These are phyloP conservation scores for Rhizopogon hawkerae DNA, from an alignment of 1,284 basidiomycete species.

Conservation along the genomic window DNA sequence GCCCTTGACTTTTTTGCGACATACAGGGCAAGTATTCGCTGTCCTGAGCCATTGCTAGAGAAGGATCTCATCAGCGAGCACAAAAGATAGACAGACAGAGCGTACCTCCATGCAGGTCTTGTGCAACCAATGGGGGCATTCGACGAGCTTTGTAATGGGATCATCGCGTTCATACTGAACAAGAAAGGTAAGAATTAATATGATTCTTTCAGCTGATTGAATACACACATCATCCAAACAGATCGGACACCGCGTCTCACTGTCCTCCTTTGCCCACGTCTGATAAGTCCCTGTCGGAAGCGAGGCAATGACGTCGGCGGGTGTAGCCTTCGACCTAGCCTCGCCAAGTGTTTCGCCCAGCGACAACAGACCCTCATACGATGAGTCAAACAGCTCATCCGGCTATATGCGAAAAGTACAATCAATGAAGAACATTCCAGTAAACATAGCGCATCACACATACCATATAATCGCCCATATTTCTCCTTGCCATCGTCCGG, in stretches of 20 bases:
- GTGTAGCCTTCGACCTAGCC: slow-evolving; percentile 51
- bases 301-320: slow-evolving; percentile 46
- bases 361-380: slow-evolving; percentile 59
- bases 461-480: slow-evolving; percentile 57
- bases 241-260: slow-evolving; percentile 67
- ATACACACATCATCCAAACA: slow-evolving; percentile 67
- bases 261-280: slow-evolving; percentile 56
- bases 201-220: not conserved
- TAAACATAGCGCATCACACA: slow-evolving; percentile 13
- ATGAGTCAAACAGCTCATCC: slow-evolving; percentile 63
- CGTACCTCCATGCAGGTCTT: slow-evolving; percentile 62
- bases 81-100: slow-evolving; percentile 3
- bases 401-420: slow-evolving; percentile 33
- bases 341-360: slow-evolving; percentile 55
- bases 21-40: slow-evolving; percentile 61
- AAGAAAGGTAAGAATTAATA: slow-evolving; percentile 7
- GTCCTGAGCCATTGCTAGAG: slow-evolving; percentile 57
- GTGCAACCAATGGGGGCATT: slow-evolving; percentile 71
- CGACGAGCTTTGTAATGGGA: slow-evolving; percentile 50
- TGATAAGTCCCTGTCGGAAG: slow-evolving; percentile 54
- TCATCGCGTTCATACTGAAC: slow-evolving; percentile 53
- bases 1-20: slow-evolving; percentile 42
- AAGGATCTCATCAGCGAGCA: not conserved
- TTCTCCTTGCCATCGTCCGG: slow-evolving; percentile 18
- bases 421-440: not conserved